These are phyloP conservation scores for Dioscorea zingiberensis DNA, from an alignment of 106 monocot genomes.

Conservation along the genomic window DNA sequence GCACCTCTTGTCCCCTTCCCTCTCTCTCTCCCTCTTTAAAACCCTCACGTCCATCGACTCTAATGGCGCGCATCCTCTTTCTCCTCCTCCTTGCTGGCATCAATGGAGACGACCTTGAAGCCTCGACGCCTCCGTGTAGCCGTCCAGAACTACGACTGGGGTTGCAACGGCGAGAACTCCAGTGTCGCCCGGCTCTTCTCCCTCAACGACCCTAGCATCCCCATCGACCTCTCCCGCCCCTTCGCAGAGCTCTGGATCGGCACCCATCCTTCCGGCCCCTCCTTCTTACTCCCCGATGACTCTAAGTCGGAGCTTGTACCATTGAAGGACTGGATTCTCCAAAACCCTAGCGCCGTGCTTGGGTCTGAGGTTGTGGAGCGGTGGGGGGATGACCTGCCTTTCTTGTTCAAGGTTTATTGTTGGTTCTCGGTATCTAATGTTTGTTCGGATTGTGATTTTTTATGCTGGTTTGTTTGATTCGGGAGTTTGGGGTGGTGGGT, in stretches of 20 bases:
- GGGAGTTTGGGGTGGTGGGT: neutral
- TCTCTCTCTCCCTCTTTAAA: neutral
- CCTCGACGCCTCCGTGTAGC: constrained; percentile 49
- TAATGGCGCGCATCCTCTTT: neutral
- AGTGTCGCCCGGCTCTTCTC: constrained; percentile 54
- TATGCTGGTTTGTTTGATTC: neutral
- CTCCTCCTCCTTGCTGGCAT: neutral
- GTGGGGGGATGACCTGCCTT: constrained; percentile 83
- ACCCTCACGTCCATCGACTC: neutral
- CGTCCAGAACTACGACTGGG: constrained; percentile 94
- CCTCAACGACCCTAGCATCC: constrained; percentile 15
- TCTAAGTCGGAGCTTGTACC: neutral
- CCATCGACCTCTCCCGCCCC: constrained; percentile 24
- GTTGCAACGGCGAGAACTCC: constrained; percentile 43
- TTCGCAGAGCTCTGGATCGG: constrained; percentile 99
- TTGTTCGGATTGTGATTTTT: neutral
- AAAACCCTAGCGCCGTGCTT: constrained; percentile 45
- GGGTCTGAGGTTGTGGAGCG: constrained; percentile 43
- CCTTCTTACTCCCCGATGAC: constrained; percentile 22
- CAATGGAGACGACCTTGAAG: neutral
- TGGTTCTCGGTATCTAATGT: neutral
- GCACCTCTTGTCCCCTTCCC: neutral
- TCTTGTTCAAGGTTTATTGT: constrained; percentile 74
- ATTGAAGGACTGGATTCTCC: constrained; percentile 53
- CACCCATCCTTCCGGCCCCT: constrained; percentile 77